A percentile compares a stretch with the other conserved stretches of the same genome.
Conservation (phyloP, 1,284 basidiomycete species). For the Moesziomyces sp. region DNA sequence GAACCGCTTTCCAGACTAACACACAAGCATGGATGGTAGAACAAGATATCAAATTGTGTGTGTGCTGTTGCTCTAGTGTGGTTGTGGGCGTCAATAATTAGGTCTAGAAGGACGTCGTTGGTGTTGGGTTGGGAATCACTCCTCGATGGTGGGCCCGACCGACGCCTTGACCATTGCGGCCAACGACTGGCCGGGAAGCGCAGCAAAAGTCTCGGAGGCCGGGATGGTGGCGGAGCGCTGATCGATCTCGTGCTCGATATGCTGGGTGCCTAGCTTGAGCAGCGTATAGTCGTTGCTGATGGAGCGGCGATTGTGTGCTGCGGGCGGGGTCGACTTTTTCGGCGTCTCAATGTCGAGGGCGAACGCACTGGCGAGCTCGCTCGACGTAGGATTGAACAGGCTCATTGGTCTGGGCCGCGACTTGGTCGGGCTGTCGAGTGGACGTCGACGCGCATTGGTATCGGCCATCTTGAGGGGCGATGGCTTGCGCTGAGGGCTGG, state of each 20-base stretch:
- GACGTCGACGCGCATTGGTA: background rate
- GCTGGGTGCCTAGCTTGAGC: conserved; percentile 16
- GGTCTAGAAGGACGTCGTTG: too few species aligned
- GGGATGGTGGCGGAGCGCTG: conserved; percentile 13
- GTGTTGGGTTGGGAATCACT: background rate
- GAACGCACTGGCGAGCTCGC: background rate
- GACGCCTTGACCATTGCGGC: background rate
- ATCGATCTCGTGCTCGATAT: conserved; percentile 37
- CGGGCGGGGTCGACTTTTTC: background rate
- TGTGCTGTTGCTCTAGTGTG: too few species aligned
- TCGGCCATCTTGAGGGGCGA: conserved; percentile 10
- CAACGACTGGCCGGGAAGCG: conserved; percentile 2
- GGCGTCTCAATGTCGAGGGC: background rate
- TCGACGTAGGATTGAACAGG: conserved; percentile 17
- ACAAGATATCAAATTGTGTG: too few species aligned
- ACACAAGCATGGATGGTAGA: too few species aligned
- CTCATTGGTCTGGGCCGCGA: conserved; percentile 27
- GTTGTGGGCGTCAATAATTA: too few species aligned
- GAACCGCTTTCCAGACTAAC: too few species aligned
- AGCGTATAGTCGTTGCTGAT: conserved; percentile 47
- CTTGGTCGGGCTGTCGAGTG: conserved; percentile 7
- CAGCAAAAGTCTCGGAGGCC: conserved; percentile 34
- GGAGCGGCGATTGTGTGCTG: conserved; percentile 4
- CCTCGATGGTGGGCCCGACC: background rate
- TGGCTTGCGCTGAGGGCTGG: conserved; percentile 2